phyloP scores from a whole-genome alignment of 805 yeast species.

The Debaryomyces maramus region DNA sequence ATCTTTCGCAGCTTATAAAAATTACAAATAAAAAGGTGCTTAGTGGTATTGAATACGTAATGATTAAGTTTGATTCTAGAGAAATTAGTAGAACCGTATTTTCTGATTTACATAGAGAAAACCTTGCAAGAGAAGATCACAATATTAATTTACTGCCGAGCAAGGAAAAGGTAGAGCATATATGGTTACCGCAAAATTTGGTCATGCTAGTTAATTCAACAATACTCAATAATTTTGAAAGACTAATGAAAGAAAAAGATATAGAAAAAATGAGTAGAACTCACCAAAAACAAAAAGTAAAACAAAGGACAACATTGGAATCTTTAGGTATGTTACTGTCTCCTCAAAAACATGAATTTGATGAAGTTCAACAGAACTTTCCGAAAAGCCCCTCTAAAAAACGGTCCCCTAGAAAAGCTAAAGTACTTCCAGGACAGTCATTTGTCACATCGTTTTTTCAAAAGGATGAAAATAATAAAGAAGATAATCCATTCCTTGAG shows the following conservation, averaged over 20 bases:
- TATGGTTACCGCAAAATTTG: conserved; percentile 22
- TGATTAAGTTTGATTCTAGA: conserved; percentile 18
- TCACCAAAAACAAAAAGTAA: conserved; percentile 14
- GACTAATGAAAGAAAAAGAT: conserved; percentile 2
- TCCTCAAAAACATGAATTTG: neutral
- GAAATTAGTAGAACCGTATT: conserved; percentile 4
- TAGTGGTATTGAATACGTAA: conserved; percentile 16
- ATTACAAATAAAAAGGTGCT: conserved; percentile 15
- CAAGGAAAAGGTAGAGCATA: conserved; percentile 6
- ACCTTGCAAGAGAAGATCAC: neutral
- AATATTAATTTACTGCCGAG: neutral
- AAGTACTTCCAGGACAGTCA: conserved; percentile 1
- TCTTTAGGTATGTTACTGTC: conserved; percentile 6
- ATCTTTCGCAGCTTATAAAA: neutral
- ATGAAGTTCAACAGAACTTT: neutral
- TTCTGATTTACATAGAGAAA: neutral
- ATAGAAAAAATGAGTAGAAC: conserved; percentile 9
- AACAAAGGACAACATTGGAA: conserved; percentile 31
- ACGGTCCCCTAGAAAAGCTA: neutral
- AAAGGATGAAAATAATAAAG: neutral
- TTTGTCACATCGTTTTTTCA: conserved; percentile 1
- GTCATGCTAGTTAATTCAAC: conserved; percentile 15
- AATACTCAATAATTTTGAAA: conserved; percentile 13
- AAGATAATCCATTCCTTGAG: conserved; percentile 4
- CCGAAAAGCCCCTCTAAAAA: no score